Percentiles rank a stretch among this genome's conserved stretches.
Evolutionary conservation across 805 yeast species (phyloP).

Genomic region (Candida incommunis): DNA sequence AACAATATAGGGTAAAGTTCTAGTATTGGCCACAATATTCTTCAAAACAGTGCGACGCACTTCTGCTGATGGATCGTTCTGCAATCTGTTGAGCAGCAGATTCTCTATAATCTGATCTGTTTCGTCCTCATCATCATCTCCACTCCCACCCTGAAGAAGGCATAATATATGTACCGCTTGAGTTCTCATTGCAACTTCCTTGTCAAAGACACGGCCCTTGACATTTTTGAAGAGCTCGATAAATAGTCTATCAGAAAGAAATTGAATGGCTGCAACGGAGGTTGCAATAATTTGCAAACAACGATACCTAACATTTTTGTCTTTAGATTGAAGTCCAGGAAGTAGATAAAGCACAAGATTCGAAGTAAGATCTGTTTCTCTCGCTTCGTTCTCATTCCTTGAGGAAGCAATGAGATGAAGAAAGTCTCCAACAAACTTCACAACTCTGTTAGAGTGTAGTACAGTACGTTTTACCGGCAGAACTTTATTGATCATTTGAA

Average conservation of each 20-base stretch:
- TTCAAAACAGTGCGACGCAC: slow-evolving; percentile 75
- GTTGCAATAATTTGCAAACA: slow-evolving; percentile 64
- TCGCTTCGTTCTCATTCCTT: slow-evolving; percentile 43
- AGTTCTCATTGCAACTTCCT: slow-evolving; percentile 64
- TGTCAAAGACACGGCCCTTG: slow-evolving; percentile 43
- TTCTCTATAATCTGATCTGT: slow-evolving; percentile 24
- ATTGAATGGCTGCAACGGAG: slow-evolving; percentile 56
- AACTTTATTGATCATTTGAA: slow-evolving; percentile 47
- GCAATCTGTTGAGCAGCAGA: slow-evolving; percentile 40
- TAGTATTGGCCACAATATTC: slow-evolving; percentile 43
- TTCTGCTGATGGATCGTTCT: slow-evolving; percentile 74
- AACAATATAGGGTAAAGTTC: slow-evolving; percentile 43
- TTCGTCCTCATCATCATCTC: slow-evolving; percentile 19
- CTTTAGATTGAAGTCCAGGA: slow-evolving; percentile 67
- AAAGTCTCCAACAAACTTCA: slow-evolving; percentile 83
- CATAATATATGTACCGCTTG: slow-evolving; percentile 74
- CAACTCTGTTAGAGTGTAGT: slow-evolving; percentile 74
- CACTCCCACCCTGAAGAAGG: slow-evolving; percentile 53
- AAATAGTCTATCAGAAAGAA: slow-evolving; percentile 59
- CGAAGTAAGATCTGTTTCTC: background rate
- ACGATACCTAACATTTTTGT: slow-evolving; percentile 65
- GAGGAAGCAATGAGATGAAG: slow-evolving; percentile 45
- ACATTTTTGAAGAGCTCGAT: slow-evolving; percentile 47
- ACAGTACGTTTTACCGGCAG: slow-evolving; percentile 77
- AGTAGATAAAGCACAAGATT: slow-evolving; percentile 28